Base-by-base conservation (phyloP, 805 yeast species). In the Schizosaccharomyces osmophilus region DNA sequence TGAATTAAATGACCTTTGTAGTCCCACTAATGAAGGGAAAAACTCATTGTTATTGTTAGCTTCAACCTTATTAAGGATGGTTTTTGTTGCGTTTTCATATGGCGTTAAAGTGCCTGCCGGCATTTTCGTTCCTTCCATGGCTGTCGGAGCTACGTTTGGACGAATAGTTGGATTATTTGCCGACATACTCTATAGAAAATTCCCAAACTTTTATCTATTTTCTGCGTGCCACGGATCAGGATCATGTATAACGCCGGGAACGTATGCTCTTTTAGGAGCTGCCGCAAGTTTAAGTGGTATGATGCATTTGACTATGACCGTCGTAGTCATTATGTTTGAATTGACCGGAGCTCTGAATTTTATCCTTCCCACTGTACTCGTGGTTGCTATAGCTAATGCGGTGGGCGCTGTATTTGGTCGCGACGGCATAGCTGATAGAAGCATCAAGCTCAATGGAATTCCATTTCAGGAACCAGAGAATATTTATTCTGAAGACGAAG, bases 81-180 rank as follows among this genome's bases (percentile, higher is more conserved):
- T 77, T 0, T 75, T 93, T 60, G 86, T 93, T 32, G 79, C 88
- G 32, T 75, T 93, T 17, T 84, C 97, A 0, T 93, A 94, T 70
- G 96, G 96, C 2, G 82, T 88, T 64, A 87, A 84, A 71, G 89
- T 90, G 0, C 97, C 97, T 0, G 95, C 95, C 4, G 97, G 97
- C 26, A 88, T 89, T 6, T 89, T 89, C 73, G 96, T 89, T 22
- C 97, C 97, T 2, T 87, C 96, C 1, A 85, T 89, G 94, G 95
- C 97, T 0, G 86, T 89, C 2, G 97, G 97, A 26, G 95, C 97
- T 0, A 82, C 95, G 0, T 89, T 90, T 74, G 97, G 97, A 1
- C 77, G 96, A 61, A 82, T 88, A 0, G 67, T 90, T 4, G 95
- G 97, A 17, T 74, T 87, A 5, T 62, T 85, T 9, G 83, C 85